Evolutionary conservation across 2,329 filamentous ascomycete genomes (phyloP).

Genomic region (Exophiala bonariae): DNA sequence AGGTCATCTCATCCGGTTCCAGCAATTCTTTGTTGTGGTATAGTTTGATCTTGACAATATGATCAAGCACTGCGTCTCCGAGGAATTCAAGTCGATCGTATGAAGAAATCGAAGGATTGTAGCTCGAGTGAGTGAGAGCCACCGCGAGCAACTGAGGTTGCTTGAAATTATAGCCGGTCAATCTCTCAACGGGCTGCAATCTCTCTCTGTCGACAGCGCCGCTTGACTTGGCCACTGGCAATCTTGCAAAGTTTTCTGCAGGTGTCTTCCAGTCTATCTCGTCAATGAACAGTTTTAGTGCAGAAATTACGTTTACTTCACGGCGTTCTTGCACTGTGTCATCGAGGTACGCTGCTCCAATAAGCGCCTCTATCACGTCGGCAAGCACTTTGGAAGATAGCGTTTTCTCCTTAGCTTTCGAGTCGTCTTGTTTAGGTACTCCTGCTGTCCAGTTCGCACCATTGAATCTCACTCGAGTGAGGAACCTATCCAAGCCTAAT

Average conservation of each 20-base stretch:
- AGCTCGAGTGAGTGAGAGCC: constrained; percentile 69
- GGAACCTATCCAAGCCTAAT: constrained; percentile 68
- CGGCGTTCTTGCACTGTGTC: constrained; percentile 56
- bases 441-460: constrained; percentile 70
- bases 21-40: constrained; percentile 35
- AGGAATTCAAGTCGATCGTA: constrained; percentile 84
- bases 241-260: constrained; percentile 34
- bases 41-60: constrained; percentile 67
- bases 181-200: constrained; percentile 50
- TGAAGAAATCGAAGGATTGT: constrained; percentile 10
- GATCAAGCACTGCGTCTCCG: constrained; percentile 82
- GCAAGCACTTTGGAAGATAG: constrained; percentile 79
- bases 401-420: constrained; percentile 32
- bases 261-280: constrained; percentile 58
- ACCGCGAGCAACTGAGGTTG: constrained; percentile 71
- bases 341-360: constrained; percentile 72
- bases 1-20: constrained; percentile 67
- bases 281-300: constrained; percentile 64
- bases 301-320: constrained; percentile 43
- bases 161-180: constrained; percentile 71
- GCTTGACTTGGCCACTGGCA: not conserved
- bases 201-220: not conserved
- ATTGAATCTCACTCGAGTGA: constrained; percentile 68
- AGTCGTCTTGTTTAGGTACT: not conserved
- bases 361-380: constrained; percentile 82